Evolutionary conservation across 768 basidiomycete genomes (phyloP).

Genomic region (Boletus eberwhitei): DNA sequence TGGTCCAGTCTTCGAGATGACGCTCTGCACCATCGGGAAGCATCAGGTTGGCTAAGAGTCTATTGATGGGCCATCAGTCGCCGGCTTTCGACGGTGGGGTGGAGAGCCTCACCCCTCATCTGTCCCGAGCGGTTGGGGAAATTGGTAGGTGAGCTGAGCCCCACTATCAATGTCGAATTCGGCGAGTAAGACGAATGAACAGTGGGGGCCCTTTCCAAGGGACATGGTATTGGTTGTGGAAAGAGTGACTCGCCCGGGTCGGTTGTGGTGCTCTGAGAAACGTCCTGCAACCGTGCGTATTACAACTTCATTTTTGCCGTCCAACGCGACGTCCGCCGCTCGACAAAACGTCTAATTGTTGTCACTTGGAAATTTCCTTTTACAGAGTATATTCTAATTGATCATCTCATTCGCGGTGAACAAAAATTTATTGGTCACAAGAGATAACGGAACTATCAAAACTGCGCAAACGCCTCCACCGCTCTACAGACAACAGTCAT

Average conservation of each 20-base stretch:
- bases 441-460: too few species aligned
- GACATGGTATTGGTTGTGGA: slow-evolving; percentile 41
- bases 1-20: slow-evolving; percentile 95
- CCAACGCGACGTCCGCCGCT: slow-evolving; percentile 8
- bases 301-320: slow-evolving; percentile 7
- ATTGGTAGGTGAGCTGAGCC: slow-evolving; percentile 91
- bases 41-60: slow-evolving; percentile 95
- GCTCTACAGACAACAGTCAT: slow-evolving; percentile 27
- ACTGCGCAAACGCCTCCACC: slow-evolving; percentile 20
- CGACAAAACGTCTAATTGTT: slow-evolving; percentile 14
- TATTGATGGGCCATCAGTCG: slow-evolving; percentile 30
- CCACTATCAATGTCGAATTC: slow-evolving; percentile 98
- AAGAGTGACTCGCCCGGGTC: background rate
- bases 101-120: slow-evolving; percentile 78
- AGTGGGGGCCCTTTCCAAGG: slow-evolving; percentile 62
- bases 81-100: background rate
- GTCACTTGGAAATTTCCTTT: slow-evolving; percentile 26
- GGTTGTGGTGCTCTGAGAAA: slow-evolving; percentile 7
- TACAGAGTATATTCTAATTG: slow-evolving; percentile 10
- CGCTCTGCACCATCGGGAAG: slow-evolving; percentile 97
- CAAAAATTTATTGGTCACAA: too few species aligned
- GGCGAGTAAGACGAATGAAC: slow-evolving; percentile 93
- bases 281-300: background rate
- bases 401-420: background rate
- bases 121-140: slow-evolving; percentile 89